Conservation (phyloP, 139 green algal species). For the Cymbomonas tetramitiformis region DNA sequence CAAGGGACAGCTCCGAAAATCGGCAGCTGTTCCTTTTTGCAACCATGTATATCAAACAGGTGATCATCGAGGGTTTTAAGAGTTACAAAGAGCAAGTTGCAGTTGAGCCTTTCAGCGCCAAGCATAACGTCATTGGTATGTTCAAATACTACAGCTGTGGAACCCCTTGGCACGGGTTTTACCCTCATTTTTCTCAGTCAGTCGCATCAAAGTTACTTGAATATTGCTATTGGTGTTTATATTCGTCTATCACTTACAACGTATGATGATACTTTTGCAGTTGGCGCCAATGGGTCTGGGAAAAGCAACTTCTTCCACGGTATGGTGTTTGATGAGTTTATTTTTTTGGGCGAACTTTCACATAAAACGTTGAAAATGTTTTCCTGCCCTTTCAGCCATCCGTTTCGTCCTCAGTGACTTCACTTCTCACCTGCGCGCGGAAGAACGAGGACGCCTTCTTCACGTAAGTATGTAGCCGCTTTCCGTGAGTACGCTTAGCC, state of each 20-base stretch:
- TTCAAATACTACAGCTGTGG: background rate
- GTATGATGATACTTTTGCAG: too few species aligned
- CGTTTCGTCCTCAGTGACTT: constrained; percentile 90
- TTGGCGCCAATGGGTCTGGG: constrained; percentile 92
- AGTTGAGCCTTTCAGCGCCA: constrained; percentile 65
- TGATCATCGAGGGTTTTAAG: constrained; percentile 94
- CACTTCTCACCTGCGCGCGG: constrained; percentile 31
- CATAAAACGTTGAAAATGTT: constrained; percentile 10
- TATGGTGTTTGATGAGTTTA: too few species aligned
- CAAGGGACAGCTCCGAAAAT: too few species aligned
- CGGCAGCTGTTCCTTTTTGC: too few species aligned
- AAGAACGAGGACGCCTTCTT: constrained; percentile 80
- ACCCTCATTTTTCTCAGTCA: too few species aligned
- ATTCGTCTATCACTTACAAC: too few species aligned
- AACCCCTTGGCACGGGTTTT: too few species aligned
- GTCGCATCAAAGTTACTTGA: too few species aligned
- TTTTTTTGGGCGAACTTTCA: constrained; percentile 20
- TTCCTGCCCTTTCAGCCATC: constrained; percentile 59
- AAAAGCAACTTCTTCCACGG: constrained; percentile 99
- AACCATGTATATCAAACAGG: constrained; percentile 66
- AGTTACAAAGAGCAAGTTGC: constrained; percentile 88
- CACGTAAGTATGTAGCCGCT: too few species aligned
- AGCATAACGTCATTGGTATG: constrained; percentile 82
- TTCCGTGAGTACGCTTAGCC: too few species aligned
- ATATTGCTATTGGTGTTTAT: too few species aligned